A percentile compares a stretch with the other conserved stretches of the same genome.
Evolutionary conservation across 2,329 filamentous ascomycete genomes (phyloP).

Genomic region (Fusarium drepaniforme): DNA sequence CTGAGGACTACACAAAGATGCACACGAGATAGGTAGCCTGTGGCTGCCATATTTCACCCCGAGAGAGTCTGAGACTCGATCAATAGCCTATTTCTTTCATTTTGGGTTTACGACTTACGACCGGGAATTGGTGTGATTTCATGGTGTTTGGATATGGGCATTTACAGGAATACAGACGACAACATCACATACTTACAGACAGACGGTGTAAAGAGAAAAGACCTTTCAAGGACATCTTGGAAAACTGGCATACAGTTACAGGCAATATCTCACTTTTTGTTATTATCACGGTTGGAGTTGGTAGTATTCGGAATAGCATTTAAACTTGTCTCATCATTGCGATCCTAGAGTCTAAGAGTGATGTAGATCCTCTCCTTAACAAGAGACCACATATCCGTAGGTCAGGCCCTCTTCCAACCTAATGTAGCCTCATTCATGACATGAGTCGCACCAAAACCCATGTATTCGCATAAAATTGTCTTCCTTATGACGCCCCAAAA

Average conservation of each 20-base stretch:
- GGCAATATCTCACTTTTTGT: background rate
- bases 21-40: slow-evolving; percentile 44
- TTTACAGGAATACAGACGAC: background rate
- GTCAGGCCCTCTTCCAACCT: background rate
- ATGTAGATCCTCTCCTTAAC: background rate
- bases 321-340: background rate
- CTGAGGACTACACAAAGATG: slow-evolving; percentile 50
- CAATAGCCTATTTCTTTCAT: background rate
- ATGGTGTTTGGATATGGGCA: background rate
- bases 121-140: background rate
- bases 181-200: background rate
- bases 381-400: background rate
- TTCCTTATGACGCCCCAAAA: slow-evolving; percentile 31
- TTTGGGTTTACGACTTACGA: background rate
- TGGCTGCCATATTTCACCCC: background rate
- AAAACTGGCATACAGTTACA: background rate
- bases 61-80: background rate
- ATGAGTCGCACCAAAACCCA: slow-evolving; percentile 10
- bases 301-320: background rate
- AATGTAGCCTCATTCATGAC: background rate
- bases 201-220: background rate
- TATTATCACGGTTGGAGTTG: background rate
- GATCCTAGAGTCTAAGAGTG: background rate
- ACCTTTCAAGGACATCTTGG: background rate
- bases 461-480: slow-evolving; percentile 25